Evolutionary conservation across 1,284 basidiomycete species (phyloP), one percentile per base, ranked within the genome.

Genomic region (Porodaedalea pini): DNA sequence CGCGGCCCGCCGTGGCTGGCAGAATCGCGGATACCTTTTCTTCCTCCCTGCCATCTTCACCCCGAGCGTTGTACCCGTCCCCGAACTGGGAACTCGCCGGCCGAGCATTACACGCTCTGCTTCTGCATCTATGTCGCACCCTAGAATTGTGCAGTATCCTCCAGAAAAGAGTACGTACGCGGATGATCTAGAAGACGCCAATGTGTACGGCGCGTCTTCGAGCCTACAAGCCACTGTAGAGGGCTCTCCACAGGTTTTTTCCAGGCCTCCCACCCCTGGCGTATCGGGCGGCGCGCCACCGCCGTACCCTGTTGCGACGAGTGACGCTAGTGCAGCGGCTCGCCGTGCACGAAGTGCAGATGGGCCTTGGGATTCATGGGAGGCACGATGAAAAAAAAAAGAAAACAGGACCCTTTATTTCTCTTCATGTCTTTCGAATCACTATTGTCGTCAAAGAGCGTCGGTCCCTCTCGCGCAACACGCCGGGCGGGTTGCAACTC

Each of bases 11-110:
- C 77, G 75, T 34, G 75, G 78, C 32, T 76, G 77, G 51, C 78
- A 60, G 4, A 49, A 54, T 41, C 64, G 83, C 37, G 84, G 86
- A 31, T 81, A 89, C 34, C 71, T 91, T 54, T 90, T 90, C 72
- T 90, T 92, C 77, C 78, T 92, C 47, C 89, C 88, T 34, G 86
- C 89, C n/a, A 85, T 89, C 64, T 86, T 90, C 67, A 77, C 83
- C 2, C 74, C 79, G 53, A 70, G 77, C 2, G 75, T 75, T 43
- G 77, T 79, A 59, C 70, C 81, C 53, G 80, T 85, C 62, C 68
- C 78, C 27, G 59, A 54, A 8, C 40, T 51, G 60, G 52, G 63
- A 64, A 66, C 63, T 69, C 69, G 8, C 69, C 69, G 49, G 70
- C 70, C 25, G 69, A 67, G 64, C 50, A 65, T 59, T 41, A 65